Conservation (phyloP, 305 asterid genomes). For the Fraxinus sp. region DNA sequence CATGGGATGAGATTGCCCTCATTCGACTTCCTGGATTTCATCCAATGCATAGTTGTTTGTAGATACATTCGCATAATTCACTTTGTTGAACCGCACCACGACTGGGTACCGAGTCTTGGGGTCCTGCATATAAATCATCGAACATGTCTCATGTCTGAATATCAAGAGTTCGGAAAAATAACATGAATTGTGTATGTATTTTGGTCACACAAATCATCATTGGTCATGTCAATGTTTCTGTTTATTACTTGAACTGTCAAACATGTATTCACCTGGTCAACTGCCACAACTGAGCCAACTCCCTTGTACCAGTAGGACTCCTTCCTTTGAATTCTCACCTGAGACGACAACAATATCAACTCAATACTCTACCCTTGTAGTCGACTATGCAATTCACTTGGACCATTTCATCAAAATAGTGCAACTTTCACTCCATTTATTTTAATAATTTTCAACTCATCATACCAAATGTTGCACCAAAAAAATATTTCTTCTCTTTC, state of each 20-base stretch:
- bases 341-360: constrained; percentile 18
- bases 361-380: neutral
- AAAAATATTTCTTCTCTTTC: no score
- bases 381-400: neutral
- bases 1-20: constrained; percentile 11
- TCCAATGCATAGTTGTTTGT: constrained; percentile 89
- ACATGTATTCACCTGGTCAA: constrained; percentile 62
- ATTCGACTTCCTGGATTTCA: constrained; percentile 54
- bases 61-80: constrained; percentile 75
- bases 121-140: constrained; percentile 43
- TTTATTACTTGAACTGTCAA: neutral
- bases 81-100: constrained; percentile 79
- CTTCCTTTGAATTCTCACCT: constrained; percentile 80
- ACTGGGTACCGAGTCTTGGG: constrained; percentile 79
- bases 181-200: no score
- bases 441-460: no score
- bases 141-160: neutral
- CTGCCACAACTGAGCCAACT: constrained; percentile 45
- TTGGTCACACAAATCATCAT: neutral
- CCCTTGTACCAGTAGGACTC: constrained; percentile 60
- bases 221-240: neutral
- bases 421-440: no score
- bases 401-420: no score
- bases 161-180: neutral
- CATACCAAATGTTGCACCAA: no score